Percentiles rank a stretch among this genome's conserved stretches.
These are phyloP conservation scores for Tolypocladium pustulatum DNA, from an alignment of 2,329 filamentous ascomycete genomes.

Conservation along the genomic window DNA sequence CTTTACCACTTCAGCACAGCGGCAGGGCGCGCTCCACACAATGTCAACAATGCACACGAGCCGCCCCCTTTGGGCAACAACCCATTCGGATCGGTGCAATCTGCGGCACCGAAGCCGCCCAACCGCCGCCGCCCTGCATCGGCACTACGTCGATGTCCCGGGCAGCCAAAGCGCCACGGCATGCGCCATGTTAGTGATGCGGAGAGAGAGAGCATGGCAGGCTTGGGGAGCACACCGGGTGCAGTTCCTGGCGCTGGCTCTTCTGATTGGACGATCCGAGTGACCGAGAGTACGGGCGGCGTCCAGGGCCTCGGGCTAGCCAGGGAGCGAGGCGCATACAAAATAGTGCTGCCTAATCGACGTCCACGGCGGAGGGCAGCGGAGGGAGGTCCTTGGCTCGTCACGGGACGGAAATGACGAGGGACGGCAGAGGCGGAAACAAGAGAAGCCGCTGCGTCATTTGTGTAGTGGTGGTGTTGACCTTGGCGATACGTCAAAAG, in stretches of 20 bases:
- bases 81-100: background rate
- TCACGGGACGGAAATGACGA: background rate
- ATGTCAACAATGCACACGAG: background rate
- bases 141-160: background rate
- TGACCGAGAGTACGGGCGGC: background rate
- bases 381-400: background rate
- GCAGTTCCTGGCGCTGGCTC: background rate
- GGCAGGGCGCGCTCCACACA: background rate
- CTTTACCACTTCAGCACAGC: background rate
- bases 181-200: background rate
- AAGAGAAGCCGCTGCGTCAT: background rate
- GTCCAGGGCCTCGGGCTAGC: background rate
- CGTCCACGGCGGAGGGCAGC: background rate
- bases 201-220: background rate
- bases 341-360: background rate
- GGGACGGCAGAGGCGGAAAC: background rate
- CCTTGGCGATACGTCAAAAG: background rate
- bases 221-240: background rate
- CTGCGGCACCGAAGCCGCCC: background rate
- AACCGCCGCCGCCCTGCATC: background rate
- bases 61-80: background rate
- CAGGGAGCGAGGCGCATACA: background rate
- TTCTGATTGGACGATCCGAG: background rate
- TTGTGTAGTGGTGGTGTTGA: background rate
- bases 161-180: background rate